A percentile compares a stretch with the other conserved stretches of the same genome.
phyloP scores from a whole-genome alignment of 352 stramenopile genomes.

The Pythium coloratum region DNA sequence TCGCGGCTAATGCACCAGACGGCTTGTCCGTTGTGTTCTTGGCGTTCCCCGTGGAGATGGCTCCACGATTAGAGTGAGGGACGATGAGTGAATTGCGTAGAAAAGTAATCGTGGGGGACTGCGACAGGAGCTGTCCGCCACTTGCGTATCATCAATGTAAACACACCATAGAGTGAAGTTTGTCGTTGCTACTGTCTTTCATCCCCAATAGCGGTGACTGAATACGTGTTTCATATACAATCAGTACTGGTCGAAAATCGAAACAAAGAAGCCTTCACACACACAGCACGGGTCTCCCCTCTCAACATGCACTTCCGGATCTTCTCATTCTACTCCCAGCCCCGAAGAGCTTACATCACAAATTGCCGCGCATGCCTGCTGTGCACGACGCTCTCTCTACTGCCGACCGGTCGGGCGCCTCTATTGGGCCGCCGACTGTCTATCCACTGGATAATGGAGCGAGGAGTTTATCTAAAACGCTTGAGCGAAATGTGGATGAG shows the following conservation, averaged over 20 bases:
- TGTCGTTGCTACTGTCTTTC: neutral
- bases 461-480: conserved; percentile 76
- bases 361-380: conserved; percentile 1
- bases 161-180: neutral
- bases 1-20: neutral
- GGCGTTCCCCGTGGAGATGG: too few species aligned
- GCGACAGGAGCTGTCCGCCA: neutral
- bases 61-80: neutral
- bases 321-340: conserved; percentile 3
- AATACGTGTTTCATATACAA: too few species aligned
- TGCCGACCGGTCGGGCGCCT: neutral
- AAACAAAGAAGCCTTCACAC: too few species aligned
- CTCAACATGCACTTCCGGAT: conserved; percentile 1
- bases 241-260: too few species aligned
- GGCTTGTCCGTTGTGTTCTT: neutral
- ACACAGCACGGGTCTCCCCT: neutral
- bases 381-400: conserved; percentile 2
- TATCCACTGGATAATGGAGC: neutral
- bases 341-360: neutral
- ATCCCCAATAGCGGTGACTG: too few species aligned
- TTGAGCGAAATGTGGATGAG: conserved; percentile 95
- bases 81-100: neutral
- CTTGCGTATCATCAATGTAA: neutral
- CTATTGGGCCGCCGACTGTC: neutral
- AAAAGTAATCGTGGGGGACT: neutral